Conservation (phyloP, 441 rosid species). For the Gossypium gossypioides region DNA sequence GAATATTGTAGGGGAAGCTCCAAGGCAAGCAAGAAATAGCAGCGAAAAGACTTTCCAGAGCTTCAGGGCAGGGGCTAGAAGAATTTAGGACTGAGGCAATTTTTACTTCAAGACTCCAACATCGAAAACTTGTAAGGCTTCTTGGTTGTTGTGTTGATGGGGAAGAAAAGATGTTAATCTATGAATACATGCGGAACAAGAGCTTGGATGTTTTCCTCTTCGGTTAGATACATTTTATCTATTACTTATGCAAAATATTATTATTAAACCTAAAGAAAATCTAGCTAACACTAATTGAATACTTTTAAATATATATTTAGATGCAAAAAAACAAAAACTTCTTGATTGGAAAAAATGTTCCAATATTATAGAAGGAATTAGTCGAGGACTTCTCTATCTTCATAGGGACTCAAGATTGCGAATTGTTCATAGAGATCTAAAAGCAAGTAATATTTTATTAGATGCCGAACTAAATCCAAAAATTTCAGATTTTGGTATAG, state of each 20-base stretch:
- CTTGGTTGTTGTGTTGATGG: slow-evolving; percentile 40
- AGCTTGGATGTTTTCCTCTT: slow-evolving; percentile 38
- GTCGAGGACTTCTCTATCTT: slow-evolving; percentile 54
- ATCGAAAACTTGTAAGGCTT: slow-evolving; percentile 41
- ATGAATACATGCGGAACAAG: slow-evolving; percentile 44
- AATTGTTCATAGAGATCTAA: slow-evolving; percentile 50
- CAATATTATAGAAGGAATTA: slow-evolving; percentile 38
- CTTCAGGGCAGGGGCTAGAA: neutral
- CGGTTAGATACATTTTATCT: neutral
- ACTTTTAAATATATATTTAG: neutral
- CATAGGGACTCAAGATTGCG: slow-evolving; percentile 52
- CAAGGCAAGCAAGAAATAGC: neutral
- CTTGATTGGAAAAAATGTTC: slow-evolving; percentile 34
- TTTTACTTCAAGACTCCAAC: slow-evolving; percentile 47
- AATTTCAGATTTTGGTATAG: slow-evolving; percentile 59
- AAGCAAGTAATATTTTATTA: slow-evolving; percentile 48
- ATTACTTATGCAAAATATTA: neutral
- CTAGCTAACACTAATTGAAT: neutral
- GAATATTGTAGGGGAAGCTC: neutral
- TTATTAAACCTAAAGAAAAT: neutral
- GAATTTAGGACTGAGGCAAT: slow-evolving; percentile 32
- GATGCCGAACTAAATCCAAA: slow-evolving; percentile 45
- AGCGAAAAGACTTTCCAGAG: neutral
- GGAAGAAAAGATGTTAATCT: slow-evolving; percentile 44
- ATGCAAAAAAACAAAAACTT: neutral